Percentiles rank a stretch among this genome's conserved stretches.
Evolutionary conservation across 2,329 filamentous ascomycete genomes (phyloP).

Genomic region (Pseudonectria foliicola): DNA sequence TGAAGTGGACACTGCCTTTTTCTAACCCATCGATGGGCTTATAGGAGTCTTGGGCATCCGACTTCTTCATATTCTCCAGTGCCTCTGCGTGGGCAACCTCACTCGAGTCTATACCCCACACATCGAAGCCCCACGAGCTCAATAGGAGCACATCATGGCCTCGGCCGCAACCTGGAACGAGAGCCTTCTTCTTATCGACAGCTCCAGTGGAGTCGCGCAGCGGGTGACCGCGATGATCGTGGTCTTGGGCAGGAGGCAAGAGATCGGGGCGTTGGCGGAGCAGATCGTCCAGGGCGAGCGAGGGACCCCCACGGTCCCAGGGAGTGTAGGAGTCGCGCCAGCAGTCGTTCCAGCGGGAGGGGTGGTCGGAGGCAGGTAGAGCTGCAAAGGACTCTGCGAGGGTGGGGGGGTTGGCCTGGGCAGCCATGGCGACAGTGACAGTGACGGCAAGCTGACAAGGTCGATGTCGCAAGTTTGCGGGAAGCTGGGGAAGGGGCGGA

Average conservation of each 20-base stretch:
- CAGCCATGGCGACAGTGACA: slow-evolving; percentile 13
- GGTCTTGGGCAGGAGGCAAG: slow-evolving; percentile 30
- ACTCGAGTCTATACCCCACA: slow-evolving; percentile 65
- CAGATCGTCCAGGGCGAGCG: slow-evolving; percentile 46
- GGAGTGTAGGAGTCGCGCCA: slow-evolving; percentile 40
- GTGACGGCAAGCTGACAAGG: no score
- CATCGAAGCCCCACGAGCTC: slow-evolving; percentile 68
- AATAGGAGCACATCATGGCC: slow-evolving; percentile 77
- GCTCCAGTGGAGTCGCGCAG: slow-evolving; percentile 17
- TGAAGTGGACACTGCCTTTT: slow-evolving; percentile 47
- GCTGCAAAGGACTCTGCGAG: slow-evolving; percentile 29
- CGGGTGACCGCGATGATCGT: slow-evolving; percentile 24
- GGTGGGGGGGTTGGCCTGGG: slow-evolving; percentile 15
- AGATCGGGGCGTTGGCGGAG: slow-evolving; percentile 39
- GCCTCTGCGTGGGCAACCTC: slow-evolving; percentile 39
- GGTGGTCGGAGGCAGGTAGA: slow-evolving; percentile 28
- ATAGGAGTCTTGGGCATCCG: slow-evolving; percentile 32
- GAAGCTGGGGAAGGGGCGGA: no score
- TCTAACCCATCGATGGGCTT: slow-evolving; percentile 33
- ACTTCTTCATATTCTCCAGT: slow-evolving; percentile 33
- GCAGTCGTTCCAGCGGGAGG: slow-evolving; percentile 38
- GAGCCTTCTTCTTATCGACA: slow-evolving; percentile 35
- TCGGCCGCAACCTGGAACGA: slow-evolving; percentile 76
- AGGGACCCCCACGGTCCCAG: slow-evolving; percentile 51
- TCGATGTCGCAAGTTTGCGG: no score